Evolutionary conservation across 345 rosid species (phyloP).

Genomic region (Orychophragmus violaceus): DNA sequence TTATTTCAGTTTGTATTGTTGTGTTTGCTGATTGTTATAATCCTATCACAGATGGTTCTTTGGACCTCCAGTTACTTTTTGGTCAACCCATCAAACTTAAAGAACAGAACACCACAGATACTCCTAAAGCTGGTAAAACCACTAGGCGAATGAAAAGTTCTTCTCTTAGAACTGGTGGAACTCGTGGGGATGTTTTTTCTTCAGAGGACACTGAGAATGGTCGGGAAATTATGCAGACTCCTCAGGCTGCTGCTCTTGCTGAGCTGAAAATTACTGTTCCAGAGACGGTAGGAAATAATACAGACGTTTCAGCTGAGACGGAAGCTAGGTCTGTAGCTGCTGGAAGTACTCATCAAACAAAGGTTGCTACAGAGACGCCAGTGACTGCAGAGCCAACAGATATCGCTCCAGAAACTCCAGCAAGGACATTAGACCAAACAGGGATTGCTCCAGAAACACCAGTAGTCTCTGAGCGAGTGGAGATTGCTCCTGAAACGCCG

Average conservation of each 20-base stretch:
- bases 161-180: not conserved
- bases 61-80: conserved; percentile 45
- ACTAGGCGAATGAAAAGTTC: not conserved
- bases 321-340: not conserved
- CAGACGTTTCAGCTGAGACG: not conserved
- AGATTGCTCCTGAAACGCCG: conserved; percentile 73
- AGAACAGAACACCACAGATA: not conserved
- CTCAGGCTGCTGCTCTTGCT: conserved; percentile 13
- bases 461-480: conserved; percentile 24
- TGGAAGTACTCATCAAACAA: conserved; percentile 15
- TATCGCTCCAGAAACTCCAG: conserved; percentile 24
- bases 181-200: not conserved
- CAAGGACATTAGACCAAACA: conserved; percentile 13
- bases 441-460: conserved; percentile 25
- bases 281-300: not conserved
- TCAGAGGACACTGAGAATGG: conserved; percentile 6
- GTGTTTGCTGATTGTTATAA: conserved; percentile 27
- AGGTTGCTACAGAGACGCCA: conserved; percentile 9
- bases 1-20: not conserved
- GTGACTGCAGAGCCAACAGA: conserved; percentile 10
- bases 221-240: conserved; percentile 20
- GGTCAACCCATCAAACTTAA: conserved; percentile 18
- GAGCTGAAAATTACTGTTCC: conserved; percentile 18
- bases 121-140: conserved; percentile 10
- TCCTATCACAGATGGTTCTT: conserved; percentile 41